A percentile compares a stretch with the other conserved stretches of the same genome.
Evolutionary conservation across 495 filamentous ascomycete genomes (phyloP).

Genomic region (Lasiosphaeris hirsuta): DNA sequence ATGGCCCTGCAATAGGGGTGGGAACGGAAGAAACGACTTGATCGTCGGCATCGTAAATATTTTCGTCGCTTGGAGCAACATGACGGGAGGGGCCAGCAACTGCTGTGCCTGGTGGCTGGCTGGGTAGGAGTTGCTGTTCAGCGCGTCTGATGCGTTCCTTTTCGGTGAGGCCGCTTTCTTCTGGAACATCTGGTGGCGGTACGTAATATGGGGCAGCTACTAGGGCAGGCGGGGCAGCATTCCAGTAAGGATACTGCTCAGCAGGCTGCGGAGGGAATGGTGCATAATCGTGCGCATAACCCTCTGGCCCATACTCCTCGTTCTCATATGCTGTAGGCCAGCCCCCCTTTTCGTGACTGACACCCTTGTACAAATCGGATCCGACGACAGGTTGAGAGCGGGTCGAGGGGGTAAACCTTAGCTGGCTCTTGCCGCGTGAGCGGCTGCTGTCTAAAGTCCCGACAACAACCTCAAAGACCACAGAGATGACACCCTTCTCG

Average conservation of each 20-base stretch:
- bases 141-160: constrained; percentile 66
- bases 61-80: constrained; percentile 30
- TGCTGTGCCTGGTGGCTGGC: constrained; percentile 54
- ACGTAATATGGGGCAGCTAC: constrained; percentile 39
- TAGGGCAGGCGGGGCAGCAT: constrained; percentile 9
- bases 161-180: constrained; percentile 59
- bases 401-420: constrained; percentile 28
- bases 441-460: constrained; percentile 78
- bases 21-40: not conserved
- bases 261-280: constrained; percentile 12
- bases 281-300: constrained; percentile 25
- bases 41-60: constrained; percentile 38
- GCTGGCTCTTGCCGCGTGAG: constrained; percentile 48
- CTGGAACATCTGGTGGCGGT: constrained; percentile 50
- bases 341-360: constrained; percentile 13
- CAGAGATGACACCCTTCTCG: constrained; percentile 82
- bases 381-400: constrained; percentile 17
- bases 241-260: constrained; percentile 26
- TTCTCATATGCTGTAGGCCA: constrained; percentile 14
- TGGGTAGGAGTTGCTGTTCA: constrained; percentile 68
- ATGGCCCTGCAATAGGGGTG: constrained; percentile 2
- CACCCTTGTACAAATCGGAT: constrained; percentile 7
- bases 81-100: constrained; percentile 47
- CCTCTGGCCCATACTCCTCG: constrained; percentile 16
- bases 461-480: constrained; percentile 80